phyloP scores from a whole-genome alignment of 208 protist species.

The Entamoeba invadens region DNA sequence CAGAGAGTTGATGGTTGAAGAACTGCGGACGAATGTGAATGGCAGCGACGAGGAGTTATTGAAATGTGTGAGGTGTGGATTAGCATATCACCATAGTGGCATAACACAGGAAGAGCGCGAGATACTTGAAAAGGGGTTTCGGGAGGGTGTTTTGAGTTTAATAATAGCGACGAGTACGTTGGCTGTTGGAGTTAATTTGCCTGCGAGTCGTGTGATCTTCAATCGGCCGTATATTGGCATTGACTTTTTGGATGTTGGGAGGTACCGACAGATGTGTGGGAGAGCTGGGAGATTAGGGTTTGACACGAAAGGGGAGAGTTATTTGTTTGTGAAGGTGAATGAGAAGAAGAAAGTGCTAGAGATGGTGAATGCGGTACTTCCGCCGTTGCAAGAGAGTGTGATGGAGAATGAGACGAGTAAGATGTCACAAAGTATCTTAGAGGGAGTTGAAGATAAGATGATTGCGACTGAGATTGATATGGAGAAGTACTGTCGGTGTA shows the following conservation, averaged over 20 bases:
- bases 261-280: constrained; percentile 1
- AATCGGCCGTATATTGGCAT: background rate
- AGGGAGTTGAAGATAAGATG: background rate
- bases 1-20: background rate
- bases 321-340: background rate
- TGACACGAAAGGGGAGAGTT: background rate
- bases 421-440: background rate
- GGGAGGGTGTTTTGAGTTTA: constrained; percentile 5
- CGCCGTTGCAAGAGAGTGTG: background rate
- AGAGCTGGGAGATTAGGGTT: background rate
- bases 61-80: background rate
- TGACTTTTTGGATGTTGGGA: background rate
- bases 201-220: background rate
- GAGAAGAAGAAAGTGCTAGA: background rate
- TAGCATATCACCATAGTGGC: background rate
- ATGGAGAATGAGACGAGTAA: background rate
- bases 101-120: background rate
- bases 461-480: background rate
- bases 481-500: background rate
- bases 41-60: background rate
- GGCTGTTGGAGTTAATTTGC: constrained; percentile 9
- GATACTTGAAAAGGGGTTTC: constrained; percentile 15
- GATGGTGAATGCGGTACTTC: background rate
- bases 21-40: background rate
- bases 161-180: constrained; percentile 18